These are phyloP conservation scores for Rhizopogon salebrosus DNA, from an alignment of 768 basidiomycete genomes.

Conservation along the genomic window DNA sequence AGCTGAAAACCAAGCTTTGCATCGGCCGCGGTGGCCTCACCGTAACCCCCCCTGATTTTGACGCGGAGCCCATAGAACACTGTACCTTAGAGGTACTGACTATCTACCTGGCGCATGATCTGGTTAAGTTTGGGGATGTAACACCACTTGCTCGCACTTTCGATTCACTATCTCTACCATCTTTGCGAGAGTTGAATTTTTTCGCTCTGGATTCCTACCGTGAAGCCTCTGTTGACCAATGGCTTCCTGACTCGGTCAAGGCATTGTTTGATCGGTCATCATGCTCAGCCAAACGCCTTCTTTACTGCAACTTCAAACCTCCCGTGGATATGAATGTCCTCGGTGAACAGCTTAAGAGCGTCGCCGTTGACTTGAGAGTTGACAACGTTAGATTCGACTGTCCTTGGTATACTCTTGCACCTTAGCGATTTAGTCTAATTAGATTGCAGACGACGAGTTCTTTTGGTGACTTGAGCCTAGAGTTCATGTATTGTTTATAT, in stretches of 20 bases:
- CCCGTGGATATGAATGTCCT: not conserved
- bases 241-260: constrained; percentile 10
- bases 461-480: no score
- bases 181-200: constrained; percentile 13
- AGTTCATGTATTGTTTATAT: no score
- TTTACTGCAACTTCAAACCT: not conserved
- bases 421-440: not conserved
- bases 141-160: constrained; percentile 11
- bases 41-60: constrained; percentile 1
- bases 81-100: constrained; percentile 7
- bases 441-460: no score
- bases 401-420: not conserved
- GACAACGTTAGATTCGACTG: not conserved
- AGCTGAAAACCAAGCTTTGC: constrained; percentile 14
- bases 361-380: not conserved
- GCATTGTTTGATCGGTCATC: not conserved
- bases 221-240: not conserved
- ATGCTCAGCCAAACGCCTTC: not conserved
- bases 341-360: not conserved
- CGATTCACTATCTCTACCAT: no score
- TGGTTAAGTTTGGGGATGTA: constrained; percentile 16
- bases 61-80: constrained; percentile 5
- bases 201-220: not conserved
- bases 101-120: constrained; percentile 15
- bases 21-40: constrained; percentile 10